Evolutionary conservation across 495 filamentous ascomycete genomes (phyloP), one percentile per base, ranked within the genome.

Genomic region (Pyrenopolyporus hunteri): DNA sequence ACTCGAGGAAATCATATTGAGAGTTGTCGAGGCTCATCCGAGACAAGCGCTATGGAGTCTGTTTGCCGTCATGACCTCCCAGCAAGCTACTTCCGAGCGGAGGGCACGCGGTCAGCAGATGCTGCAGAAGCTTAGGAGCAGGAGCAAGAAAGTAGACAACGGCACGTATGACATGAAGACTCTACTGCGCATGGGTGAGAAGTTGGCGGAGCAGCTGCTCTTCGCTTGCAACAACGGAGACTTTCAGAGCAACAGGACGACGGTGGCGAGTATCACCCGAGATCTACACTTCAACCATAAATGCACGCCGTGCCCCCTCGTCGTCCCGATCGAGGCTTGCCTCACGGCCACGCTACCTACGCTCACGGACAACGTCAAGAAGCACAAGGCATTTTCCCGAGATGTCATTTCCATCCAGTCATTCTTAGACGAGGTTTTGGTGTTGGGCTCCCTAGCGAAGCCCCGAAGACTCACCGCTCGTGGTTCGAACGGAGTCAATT

Each of bases 31-130:
- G 16, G 73, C 82, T 11, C 86, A 96, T 70, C 93, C 94, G 2
- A 88, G 90, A 65, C 94, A 98, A 73, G 89, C 93, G n/a, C 72
- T 98, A 40, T 99, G 94, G 95, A 90, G 86, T 57, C 76, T 98
- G 9, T 83, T 97, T 47, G 90, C 93, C 4, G 87, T 96, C 14
- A 87, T 89, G 64, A 84, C 84, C 35, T 67, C 67, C 3, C 72
- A 64, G 5, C 66, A 74, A 57, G 47, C 53, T 3, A 61, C 52
- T 11, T 79, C 84, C 2, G 83, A 87, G 20, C 75, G 88, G 14
- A 78, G 76, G 16, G 66, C 60, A 14, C 78, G 87, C 16, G 88
- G 85, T 0, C 64, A 67, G 4, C 73, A 74, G 29, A 76, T 88
- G 11, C 59, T 88, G 5, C 68, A 75, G 19, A 68, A 73, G 19